A percentile compares a stretch with the other conserved stretches of the same genome.
phyloP scores from a whole-genome alignment of 495 filamentous ascomycete species.

The Lasiosphaeriaceae sp. region DNA sequence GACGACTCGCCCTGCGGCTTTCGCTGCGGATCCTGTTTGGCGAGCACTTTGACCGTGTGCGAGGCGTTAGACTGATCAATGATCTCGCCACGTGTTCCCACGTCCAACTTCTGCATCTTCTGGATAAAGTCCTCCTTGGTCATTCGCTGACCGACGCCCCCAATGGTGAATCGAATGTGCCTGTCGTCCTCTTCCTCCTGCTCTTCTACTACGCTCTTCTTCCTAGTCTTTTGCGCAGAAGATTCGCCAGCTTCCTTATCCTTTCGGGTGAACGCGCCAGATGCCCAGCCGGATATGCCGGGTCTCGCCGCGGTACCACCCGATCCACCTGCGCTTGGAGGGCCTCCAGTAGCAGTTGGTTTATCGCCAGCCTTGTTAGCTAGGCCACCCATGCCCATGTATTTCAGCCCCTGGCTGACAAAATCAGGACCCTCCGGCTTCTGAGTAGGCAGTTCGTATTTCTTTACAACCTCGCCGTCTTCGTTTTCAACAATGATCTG shows the following conservation, averaged over 20 bases:
- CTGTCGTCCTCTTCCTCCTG: slow-evolving; percentile 65
- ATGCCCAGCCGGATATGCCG: slow-evolving; percentile 30
- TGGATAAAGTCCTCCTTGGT: slow-evolving; percentile 89
- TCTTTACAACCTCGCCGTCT: slow-evolving; percentile 95
- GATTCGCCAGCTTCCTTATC: slow-evolving; percentile 33
- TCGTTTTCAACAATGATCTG: slow-evolving; percentile 96
- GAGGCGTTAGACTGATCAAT: slow-evolving; percentile 66
- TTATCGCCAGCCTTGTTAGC: slow-evolving; percentile 35
- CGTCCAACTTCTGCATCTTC: slow-evolving; percentile 76
- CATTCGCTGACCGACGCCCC: slow-evolving; percentile 67
- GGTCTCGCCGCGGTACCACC: slow-evolving; percentile 11
- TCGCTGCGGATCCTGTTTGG: slow-evolving; percentile 43
- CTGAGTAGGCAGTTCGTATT: slow-evolving; percentile 77
- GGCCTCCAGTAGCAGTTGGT: slow-evolving; percentile 16
- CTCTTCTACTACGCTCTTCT: slow-evolving; percentile 42
- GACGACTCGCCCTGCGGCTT: slow-evolving; percentile 15
- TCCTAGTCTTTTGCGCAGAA: slow-evolving; percentile 25
- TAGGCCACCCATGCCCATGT: slow-evolving; percentile 44
- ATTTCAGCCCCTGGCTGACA: slow-evolving; percentile 43
- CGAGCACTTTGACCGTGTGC: slow-evolving; percentile 50
- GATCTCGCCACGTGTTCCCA: slow-evolving; percentile 65
- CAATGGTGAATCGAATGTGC: slow-evolving; percentile 83
- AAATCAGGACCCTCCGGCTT: slow-evolving; percentile 33
- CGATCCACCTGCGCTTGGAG: slow-evolving; percentile 20
- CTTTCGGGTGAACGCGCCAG: slow-evolving; percentile 51